Conservation (phyloP, 768 basidiomycete species). For the Lactifluus pinguis region DNA sequence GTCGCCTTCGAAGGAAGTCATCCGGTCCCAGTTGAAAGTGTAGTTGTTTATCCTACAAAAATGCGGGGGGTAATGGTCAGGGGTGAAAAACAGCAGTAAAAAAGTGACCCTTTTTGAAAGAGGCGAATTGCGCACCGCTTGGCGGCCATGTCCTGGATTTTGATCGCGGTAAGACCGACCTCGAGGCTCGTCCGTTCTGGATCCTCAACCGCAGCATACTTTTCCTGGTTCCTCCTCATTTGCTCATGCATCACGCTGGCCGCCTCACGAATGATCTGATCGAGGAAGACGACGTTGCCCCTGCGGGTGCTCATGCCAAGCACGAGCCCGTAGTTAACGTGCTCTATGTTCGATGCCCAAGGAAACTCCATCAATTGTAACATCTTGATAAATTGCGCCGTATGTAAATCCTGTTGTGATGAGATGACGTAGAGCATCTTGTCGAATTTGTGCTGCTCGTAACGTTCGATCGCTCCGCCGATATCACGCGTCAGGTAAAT, state of each 20-base stretch:
- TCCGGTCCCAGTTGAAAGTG: slow-evolving; percentile 87
- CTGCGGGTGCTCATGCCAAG: slow-evolving; percentile 92
- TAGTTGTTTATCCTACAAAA: slow-evolving; percentile 82
- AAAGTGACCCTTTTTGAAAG: background rate
- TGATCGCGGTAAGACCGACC: slow-evolving; percentile 91
- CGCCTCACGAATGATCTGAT: slow-evolving; percentile 88
- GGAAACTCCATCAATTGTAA: slow-evolving; percentile 83
- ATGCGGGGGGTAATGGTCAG: background rate
- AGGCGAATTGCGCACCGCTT: slow-evolving; percentile 51
- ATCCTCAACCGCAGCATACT: slow-evolving; percentile 82
- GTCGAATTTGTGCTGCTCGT: slow-evolving; percentile 84
- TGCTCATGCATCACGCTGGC: slow-evolving; percentile 89
- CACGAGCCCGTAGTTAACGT: slow-evolving; percentile 88
- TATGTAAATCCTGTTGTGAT: slow-evolving; percentile 79
- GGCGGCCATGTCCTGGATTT: slow-evolving; percentile 96
- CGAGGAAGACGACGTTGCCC: slow-evolving; percentile 91
- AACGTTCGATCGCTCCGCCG: slow-evolving; percentile 86
- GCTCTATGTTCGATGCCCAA: slow-evolving; percentile 76
- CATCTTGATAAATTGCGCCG: slow-evolving; percentile 90
- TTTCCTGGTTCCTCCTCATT: slow-evolving; percentile 91
- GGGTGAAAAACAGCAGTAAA: background rate
- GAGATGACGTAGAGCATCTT: slow-evolving; percentile 93
- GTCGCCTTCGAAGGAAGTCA: slow-evolving; percentile 94
- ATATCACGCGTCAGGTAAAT: slow-evolving; percentile 96
- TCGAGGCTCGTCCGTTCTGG: slow-evolving; percentile 71